Evolutionary conservation across 2,329 filamentous ascomycete species (phyloP), one percentile per base, ranked within the genome.

Genomic region (Colletotrichum cereale): DNA sequence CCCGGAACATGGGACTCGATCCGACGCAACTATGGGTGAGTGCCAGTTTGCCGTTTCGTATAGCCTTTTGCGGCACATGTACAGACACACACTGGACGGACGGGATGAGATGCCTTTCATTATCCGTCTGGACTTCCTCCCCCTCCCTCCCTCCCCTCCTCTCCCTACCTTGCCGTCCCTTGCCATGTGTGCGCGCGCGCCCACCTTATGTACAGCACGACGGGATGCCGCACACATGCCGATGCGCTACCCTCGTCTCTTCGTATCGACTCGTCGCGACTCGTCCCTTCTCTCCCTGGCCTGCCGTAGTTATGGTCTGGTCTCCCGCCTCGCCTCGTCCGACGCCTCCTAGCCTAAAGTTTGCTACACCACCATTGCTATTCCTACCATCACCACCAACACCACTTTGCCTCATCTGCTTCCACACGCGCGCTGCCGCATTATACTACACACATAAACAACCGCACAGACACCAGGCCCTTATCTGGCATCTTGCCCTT

Each of bases 1-100:
- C 74, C 65, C 69, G 67, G 78, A 80, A 75, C 77, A 80, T 80
- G 79, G 77, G 79, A 77, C 73, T 78, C 73, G 76, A 75, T 70
- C 75, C 74, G 72, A 78, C 76, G 76, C 78, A 75, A 80, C 71
- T 77, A 80, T 80, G 79, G 79, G 79, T 80, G 74, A 80, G 79
- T 80, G 72, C 56, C 44, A 48, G 42, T 36, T 48, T 69, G 36
- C 64, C 36, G 61, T 55, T 62, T 21, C n/a, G 16, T 18, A 31
- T 65, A 62, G 58, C 44, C 50, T 42, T 42, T 47, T 50, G n/a
- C 67, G 38, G 40, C 42, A 42, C 53, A 24, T 58, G 53, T 38
- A n/a, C 31, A 24, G 21, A 24, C 24, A 52, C 24, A 52, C 50
- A 55, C 36, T 26, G n/a, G 38, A 26, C 36, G 34, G 36, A 40